These are phyloP conservation scores for Rhizopus arrhizus DNA, from an alignment of 371 early-diverging fungal species.

Conservation along the genomic window DNA sequence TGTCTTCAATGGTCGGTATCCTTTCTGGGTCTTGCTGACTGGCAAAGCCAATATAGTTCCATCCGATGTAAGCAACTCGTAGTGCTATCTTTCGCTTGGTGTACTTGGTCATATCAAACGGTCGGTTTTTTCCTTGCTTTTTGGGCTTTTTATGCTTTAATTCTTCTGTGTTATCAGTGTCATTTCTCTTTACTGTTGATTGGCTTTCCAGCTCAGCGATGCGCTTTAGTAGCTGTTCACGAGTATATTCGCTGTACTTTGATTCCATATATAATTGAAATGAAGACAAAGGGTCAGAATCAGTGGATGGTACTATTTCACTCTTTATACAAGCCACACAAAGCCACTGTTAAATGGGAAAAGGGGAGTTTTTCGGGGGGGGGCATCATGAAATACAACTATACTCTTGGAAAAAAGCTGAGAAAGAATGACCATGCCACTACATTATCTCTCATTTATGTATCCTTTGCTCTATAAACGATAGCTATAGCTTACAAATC, in stretches of 20 bases:
- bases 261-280: slow-evolving; percentile 11
- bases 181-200: slow-evolving; percentile 1
- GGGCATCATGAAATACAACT: no score
- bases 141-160: slow-evolving; percentile 33
- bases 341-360: slow-evolving; percentile 3
- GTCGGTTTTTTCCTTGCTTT: slow-evolving; percentile 38
- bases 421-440: no score
- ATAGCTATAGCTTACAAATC: no score
- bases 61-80: slow-evolving; percentile 90
- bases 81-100: slow-evolving; percentile 82
- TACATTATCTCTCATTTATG: no score
- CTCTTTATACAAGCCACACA: slow-evolving; percentile 12
- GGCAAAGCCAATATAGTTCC: slow-evolving; percentile 90
- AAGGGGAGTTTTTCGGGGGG: no score
- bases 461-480: no score
- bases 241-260: slow-evolving; percentile 27
- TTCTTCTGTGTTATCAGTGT: background rate
- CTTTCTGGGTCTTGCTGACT: slow-evolving; percentile 56
- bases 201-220: slow-evolving; percentile 33
- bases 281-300: background rate
- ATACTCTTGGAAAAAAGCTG: no score
- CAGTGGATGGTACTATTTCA: background rate
- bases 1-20: slow-evolving; percentile 82
- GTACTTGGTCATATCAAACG: slow-evolving; percentile 82
- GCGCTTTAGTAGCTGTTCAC: slow-evolving; percentile 46